Base-by-base conservation (phyloP, 2,329 filamentous ascomycete species). In the Ilyonectria sp. region DNA sequence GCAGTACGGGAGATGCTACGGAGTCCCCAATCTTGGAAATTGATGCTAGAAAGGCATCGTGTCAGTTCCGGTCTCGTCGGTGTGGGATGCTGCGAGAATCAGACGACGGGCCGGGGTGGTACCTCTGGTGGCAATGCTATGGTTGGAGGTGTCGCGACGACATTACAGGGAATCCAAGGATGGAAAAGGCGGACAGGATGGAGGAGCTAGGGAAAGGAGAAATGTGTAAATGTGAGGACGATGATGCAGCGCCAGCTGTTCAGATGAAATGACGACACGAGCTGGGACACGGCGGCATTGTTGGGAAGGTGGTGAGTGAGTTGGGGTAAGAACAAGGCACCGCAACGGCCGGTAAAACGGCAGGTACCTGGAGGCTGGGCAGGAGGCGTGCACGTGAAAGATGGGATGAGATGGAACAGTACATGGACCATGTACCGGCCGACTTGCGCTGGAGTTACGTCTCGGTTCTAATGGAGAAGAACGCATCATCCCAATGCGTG, bases 81-180 rank as follows among this genome's bases (percentile, higher is more conserved):
- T 59, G 53, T 62, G 44, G 37, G 43, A 67, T 62, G 31, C 55
- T 63, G 52, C 55, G 52, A 68, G 43, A 53, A 74, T 75, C 73
- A 68, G 69, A 75, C 64, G 73, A 75, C 62, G 56, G 37, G 60
- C 72, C 73, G 65, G 72, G 70, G 63, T 70, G 70, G 63, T 70
- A 47, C 59, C 47, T 59, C 47, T 31, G 63, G 65, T 57, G 49
- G 58, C 57, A 67, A 56, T 52, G 52, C 55, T 67, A 59, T 43
- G 63, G 50, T 53, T 54, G 26, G 37, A 52, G 47, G 40, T 70
- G 56, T 60, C 63, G 64, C 59, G 33, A 60, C 37, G 35, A 65
- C 62, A 61, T 68, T 43, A 65, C 62, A 55, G 17, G 23, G 47
- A 56, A 46, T 53, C 49, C 37, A 44, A 13, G 23, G 23, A 21